These are phyloP conservation scores for Solanum chacoense DNA, from an alignment of 305 asterid species.

Conservation along the genomic window DNA sequence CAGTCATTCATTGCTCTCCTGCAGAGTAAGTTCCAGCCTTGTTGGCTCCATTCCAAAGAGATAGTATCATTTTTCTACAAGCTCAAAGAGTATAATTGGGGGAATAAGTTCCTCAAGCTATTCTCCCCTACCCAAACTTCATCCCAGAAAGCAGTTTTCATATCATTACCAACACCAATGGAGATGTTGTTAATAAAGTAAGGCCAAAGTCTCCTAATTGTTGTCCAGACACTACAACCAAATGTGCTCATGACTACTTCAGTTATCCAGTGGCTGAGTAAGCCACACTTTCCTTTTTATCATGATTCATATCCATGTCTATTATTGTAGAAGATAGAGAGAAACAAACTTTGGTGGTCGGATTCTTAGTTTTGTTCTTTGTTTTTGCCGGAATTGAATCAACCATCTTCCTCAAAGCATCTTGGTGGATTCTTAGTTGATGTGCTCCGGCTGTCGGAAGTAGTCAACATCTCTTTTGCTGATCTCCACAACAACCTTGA, in stretches of 20 bases:
- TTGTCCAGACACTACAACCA: not conserved
- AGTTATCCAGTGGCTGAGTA: not conserved
- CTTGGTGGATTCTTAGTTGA: not conserved
- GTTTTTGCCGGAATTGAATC: not conserved
- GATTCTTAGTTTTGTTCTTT: not conserved
- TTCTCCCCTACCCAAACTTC: not conserved
- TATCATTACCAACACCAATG: not conserved
- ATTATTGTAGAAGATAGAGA: not conserved
- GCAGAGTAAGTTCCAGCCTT: not conserved
- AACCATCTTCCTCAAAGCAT: not conserved
- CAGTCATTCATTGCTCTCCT: not conserved
- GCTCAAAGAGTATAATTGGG: not conserved
- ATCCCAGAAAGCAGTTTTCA: not conserved
- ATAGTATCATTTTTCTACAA: not conserved
- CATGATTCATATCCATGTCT: not conserved
- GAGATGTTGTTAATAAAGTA: not conserved
- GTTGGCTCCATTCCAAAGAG: not conserved
- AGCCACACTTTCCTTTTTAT: not conserved
- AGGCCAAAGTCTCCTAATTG: not conserved
- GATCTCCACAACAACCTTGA: not conserved
- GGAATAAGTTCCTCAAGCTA: not conserved
- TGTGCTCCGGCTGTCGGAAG: not conserved
- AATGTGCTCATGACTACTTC: not conserved
- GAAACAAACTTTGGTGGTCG: not conserved
- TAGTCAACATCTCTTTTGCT: not conserved